Base-by-base conservation (phyloP, 2,329 filamentous ascomycete species). In the Neonectria hederae region DNA sequence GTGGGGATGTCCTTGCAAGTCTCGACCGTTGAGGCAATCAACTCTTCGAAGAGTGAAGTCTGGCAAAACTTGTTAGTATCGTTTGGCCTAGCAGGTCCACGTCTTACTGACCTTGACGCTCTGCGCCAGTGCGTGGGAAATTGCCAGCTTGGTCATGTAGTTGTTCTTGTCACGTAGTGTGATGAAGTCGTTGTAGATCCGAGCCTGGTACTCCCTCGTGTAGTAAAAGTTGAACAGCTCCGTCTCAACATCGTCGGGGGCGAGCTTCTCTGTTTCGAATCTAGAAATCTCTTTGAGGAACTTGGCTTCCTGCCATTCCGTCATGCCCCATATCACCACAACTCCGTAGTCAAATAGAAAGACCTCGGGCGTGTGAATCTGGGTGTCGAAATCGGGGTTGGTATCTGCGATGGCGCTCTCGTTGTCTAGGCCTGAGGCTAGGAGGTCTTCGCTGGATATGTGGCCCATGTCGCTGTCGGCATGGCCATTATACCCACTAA, bases 151-250 rank as follows among this genome's bases (percentile, higher is more conserved):
- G 71, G 92, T 97, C 96, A 98, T 98, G 82, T 98, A 97, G 79
- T 97, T 97, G 75, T 90, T 90, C 80, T 97, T 97, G 74, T 98
- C 95, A 53, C 94, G 87, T 65, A 99, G 81, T 2, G 93, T 96
- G 79, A 99, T 99, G 74, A 99, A 99, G 80, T 99, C 96, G 80
- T 99, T 99, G 86, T 99, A 99, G 78, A 99, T 99, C 55, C 96
- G 91, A 22, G 96, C 93, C 80, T 99, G 97, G 78, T 99, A 99
- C 77, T 98, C 95, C 74, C 92, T 88, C 3, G 96, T 98, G 82
- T 99, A 98, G 83, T 99, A 99, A 79, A 98, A 99, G 78, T 99
- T 99, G 85, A 99, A 99, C 75, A 95, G 93, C 79, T 99, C 96
- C 51, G 94, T 93, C 81, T 99, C 95, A 30, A 97, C 90, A 72